phyloP scores from a whole-genome alignment of 192 early-diverging fungal species.

The Coemansia sp. region DNA sequence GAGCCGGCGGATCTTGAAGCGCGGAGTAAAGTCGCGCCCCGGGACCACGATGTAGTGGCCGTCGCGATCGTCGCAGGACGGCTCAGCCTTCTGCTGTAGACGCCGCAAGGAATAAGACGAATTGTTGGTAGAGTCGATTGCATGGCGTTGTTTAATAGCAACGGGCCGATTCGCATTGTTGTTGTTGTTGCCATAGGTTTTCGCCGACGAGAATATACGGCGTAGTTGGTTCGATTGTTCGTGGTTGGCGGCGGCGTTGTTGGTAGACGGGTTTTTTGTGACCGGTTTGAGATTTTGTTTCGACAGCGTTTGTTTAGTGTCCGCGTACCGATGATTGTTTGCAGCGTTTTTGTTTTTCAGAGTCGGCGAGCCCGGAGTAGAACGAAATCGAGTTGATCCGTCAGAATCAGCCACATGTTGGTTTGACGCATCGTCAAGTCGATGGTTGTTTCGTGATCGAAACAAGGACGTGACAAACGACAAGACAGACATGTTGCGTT shows the following conservation, averaged over 20 bases:
- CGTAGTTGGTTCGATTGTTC: slow-evolving; percentile 39
- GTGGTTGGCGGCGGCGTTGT: slow-evolving; percentile 13
- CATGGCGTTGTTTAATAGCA: slow-evolving; percentile 24
- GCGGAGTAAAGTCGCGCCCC: slow-evolving; percentile 66
- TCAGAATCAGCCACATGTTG: slow-evolving; percentile 18
- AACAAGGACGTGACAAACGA: slow-evolving; percentile 52
- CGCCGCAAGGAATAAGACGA: slow-evolving; percentile 12
- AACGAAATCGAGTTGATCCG: slow-evolving; percentile 16
- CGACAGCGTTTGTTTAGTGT: slow-evolving; percentile 3
- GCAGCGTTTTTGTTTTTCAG: slow-evolving; percentile 18
- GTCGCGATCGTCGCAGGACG: slow-evolving; percentile 82
- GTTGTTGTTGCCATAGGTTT: slow-evolving; percentile 14
- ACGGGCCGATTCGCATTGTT: slow-evolving; percentile 18
- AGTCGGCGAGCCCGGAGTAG: slow-evolving; percentile 13
- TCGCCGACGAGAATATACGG: slow-evolving; percentile 34
- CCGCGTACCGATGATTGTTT: slow-evolving; percentile 9
- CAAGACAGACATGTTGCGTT: slow-evolving; percentile 36
- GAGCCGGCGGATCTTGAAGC: slow-evolving; percentile 81
- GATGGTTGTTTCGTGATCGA: slow-evolving; percentile 42
- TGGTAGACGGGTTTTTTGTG: slow-evolving; percentile 3
- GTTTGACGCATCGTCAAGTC: slow-evolving; percentile 17
- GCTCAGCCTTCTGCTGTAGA: slow-evolving; percentile 51
- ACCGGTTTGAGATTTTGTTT: slow-evolving; percentile 35
- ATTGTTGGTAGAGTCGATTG: not conserved
- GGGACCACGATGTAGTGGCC: slow-evolving; percentile 84